Evolutionary conservation across 208 protist genomes (phyloP).

Genomic region (Naegleria fowleri): DNA sequence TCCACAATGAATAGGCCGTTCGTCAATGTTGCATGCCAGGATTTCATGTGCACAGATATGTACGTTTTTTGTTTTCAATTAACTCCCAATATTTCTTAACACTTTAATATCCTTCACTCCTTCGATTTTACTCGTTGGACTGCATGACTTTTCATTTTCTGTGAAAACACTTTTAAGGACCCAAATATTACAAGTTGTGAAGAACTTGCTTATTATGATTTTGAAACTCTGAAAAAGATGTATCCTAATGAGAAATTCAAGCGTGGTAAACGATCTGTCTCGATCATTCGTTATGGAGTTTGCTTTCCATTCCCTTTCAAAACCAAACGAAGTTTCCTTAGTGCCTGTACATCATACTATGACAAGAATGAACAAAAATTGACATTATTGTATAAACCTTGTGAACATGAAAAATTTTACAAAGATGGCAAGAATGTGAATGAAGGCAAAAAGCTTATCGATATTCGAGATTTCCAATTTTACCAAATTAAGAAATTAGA

Average conservation of each 20-base stretch:
- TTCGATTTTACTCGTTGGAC: too few relatives aligned
- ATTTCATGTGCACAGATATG: background rate
- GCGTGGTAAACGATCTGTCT: background rate
- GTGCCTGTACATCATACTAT: background rate
- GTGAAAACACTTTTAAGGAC: too few relatives aligned
- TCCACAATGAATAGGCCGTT: too few relatives aligned
- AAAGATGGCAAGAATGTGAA: background rate
- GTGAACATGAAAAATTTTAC: slow-evolving; percentile 1
- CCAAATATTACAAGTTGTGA: background rate
- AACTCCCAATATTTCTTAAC: too few relatives aligned
- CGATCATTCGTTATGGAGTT: background rate
- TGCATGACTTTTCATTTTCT: too few relatives aligned
- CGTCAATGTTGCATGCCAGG: background rate
- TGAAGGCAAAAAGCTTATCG: background rate
- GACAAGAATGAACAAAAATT: slow-evolving; percentile 7
- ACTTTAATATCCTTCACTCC: too few relatives aligned
- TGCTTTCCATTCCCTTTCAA: background rate
- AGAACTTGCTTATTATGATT: background rate
- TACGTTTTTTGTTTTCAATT: too few relatives aligned
- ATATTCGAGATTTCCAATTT: background rate
- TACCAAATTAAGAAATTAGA: background rate
- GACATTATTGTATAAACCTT: background rate
- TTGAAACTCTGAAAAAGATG: background rate
- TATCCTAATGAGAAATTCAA: background rate
- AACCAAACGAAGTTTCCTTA: background rate